These are phyloP conservation scores for Exophiala calicioides DNA, from an alignment of 2,329 filamentous ascomycete genomes.

Conservation along the genomic window DNA sequence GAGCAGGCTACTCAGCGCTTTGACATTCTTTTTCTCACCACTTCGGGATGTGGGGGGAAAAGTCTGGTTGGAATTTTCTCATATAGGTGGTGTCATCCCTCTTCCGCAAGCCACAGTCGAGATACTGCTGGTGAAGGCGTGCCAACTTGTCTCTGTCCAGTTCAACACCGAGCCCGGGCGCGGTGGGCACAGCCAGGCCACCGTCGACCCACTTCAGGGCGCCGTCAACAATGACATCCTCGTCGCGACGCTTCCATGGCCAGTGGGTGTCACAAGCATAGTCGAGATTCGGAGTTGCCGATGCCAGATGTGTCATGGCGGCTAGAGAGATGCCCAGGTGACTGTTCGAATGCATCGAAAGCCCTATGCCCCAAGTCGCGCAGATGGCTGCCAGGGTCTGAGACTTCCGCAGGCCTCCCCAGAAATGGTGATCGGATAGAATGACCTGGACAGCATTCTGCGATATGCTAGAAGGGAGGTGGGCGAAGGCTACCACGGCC, in stretches of 20 bases:
- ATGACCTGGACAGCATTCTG: slow-evolving; percentile 47
- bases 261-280: slow-evolving; percentile 50
- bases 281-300: slow-evolving; percentile 45
- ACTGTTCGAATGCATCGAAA: slow-evolving; percentile 50
- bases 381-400: slow-evolving; percentile 40
- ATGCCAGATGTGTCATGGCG: slow-evolving; percentile 48
- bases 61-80: slow-evolving; percentile 17
- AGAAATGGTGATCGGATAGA: slow-evolving; percentile 48
- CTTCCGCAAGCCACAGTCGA: slow-evolving; percentile 37
- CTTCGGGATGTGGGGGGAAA: slow-evolving; percentile 12
- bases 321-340: slow-evolving; percentile 47
- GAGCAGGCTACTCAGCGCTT: neutral
- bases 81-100: slow-evolving; percentile 17
- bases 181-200: slow-evolving; percentile 39
- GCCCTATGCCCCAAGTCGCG: slow-evolving; percentile 42
- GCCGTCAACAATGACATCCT: slow-evolving; percentile 45
- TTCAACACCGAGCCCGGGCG: slow-evolving; percentile 42
- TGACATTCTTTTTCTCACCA: slow-evolving; percentile 17
- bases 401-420: slow-evolving; percentile 46
- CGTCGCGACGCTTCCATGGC: slow-evolving; percentile 48
- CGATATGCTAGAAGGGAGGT: slow-evolving; percentile 42
- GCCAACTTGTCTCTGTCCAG: slow-evolving; percentile 41
- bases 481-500: slow-evolving; percentile 46
- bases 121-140: slow-evolving; percentile 41
- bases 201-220: slow-evolving; percentile 42